A percentile compares a stretch with the other conserved stretches of the same genome.
Conservation (phyloP, 306 rosid species). For the Astragalus glycyphyllos region DNA sequence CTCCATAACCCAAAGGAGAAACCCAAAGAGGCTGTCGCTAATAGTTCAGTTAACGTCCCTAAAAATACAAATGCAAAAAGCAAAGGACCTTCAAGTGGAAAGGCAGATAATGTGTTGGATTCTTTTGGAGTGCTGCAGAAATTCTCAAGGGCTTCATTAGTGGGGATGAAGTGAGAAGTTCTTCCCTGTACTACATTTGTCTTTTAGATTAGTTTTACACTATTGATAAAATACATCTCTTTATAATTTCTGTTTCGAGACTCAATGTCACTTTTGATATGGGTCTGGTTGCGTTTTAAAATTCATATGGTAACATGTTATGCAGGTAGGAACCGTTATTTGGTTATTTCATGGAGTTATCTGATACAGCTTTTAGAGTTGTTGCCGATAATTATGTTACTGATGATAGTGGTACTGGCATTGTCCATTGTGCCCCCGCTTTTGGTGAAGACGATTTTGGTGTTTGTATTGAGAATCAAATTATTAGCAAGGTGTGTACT, state of each 20-base stretch:
- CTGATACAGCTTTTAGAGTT: constrained; percentile 85
- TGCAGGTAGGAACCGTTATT: constrained; percentile 89
- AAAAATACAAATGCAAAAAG: constrained; percentile 64
- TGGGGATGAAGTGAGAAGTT: constrained; percentile 80
- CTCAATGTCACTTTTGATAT: constrained; percentile 24
- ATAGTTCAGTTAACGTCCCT: constrained; percentile 56
- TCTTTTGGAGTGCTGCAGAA: constrained; percentile 80
- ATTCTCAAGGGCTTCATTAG: constrained; percentile 73
- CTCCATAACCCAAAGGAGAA: constrained; percentile 79
- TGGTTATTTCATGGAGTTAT: constrained; percentile 74
- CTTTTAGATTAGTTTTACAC: constrained; percentile 21
- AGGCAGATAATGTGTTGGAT: constrained; percentile 68
- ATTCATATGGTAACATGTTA: constrained; percentile 26
- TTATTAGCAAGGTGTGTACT: constrained; percentile 74
- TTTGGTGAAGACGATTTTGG: constrained; percentile 99
- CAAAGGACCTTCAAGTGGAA: constrained; percentile 70
- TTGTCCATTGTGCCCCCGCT: constrained; percentile 96
- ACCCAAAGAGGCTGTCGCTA: constrained; percentile 62
- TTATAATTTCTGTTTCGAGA: constrained; percentile 34
- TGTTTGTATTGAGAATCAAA: constrained; percentile 80
- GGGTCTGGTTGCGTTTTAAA: constrained; percentile 31
- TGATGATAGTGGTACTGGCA: constrained; percentile 94
- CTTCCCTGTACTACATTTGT: constrained; percentile 30
- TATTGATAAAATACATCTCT: constrained; percentile 32
- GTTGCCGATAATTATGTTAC: constrained; percentile 88